These are phyloP conservation scores for Mariannaea elegans DNA, from an alignment of 2,329 filamentous ascomycete genomes.

Conservation along the genomic window DNA sequence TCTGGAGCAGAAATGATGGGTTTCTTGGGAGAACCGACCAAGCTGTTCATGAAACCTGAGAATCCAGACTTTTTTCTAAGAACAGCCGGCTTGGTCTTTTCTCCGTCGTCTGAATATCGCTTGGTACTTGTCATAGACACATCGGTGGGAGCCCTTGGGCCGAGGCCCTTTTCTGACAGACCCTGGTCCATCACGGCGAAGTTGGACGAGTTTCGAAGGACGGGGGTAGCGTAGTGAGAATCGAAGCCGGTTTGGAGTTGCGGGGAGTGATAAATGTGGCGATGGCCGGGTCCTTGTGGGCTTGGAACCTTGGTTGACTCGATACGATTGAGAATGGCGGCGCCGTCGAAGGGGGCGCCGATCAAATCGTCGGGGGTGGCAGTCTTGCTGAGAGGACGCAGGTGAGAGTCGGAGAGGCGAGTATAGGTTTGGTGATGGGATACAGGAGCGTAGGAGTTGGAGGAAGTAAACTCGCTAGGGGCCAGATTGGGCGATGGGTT, in stretches of 20 bases:
- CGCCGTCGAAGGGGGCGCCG: constrained; percentile 72
- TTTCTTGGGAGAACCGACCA: constrained; percentile 85
- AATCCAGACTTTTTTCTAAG: constrained; percentile 88
- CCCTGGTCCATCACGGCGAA: constrained; percentile 48
- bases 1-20: constrained; percentile 97
- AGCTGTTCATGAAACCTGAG: constrained; percentile 84
- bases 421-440: constrained; percentile 34
- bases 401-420: constrained; percentile 41
- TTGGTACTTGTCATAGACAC: constrained; percentile 65
- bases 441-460: constrained; percentile 41
- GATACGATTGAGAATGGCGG: constrained; percentile 67
- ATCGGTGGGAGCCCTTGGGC: constrained; percentile 51
- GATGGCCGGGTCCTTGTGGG: constrained; percentile 41
- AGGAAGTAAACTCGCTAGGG: constrained; percentile 56
- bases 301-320: constrained; percentile 58
- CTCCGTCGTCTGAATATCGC: constrained; percentile 81
- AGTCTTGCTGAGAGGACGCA: constrained; percentile 37
- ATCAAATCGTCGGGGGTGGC: constrained; percentile 65
- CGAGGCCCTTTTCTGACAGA: constrained; percentile 49
- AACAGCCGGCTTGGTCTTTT: constrained; percentile 67
- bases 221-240: constrained; percentile 59
- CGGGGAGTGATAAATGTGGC: constrained; percentile 44
- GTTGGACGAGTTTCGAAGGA: constrained; percentile 72
- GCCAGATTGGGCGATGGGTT: constrained; percentile 58
- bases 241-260: constrained; percentile 63